Evolutionary conservation across 2,329 filamentous ascomycete genomes (phyloP).

Genomic region (Diplodia seriata): DNA sequence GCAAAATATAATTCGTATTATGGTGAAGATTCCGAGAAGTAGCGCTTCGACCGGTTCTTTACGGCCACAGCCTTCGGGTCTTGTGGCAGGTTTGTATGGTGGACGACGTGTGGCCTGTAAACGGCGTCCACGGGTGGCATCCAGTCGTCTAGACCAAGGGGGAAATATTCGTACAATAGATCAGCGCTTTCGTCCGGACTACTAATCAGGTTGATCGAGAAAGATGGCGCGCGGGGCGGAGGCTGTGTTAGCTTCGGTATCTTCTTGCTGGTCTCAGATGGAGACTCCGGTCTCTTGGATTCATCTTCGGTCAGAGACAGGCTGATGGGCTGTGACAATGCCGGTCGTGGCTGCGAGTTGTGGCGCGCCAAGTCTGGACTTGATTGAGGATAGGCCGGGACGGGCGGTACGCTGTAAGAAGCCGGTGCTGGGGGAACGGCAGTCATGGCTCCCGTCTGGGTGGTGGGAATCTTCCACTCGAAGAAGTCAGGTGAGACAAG

Average conservation of each 20-base stretch:
- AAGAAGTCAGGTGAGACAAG: slow-evolving; percentile 52
- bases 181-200: slow-evolving; percentile 79
- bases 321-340: slow-evolving; percentile 55
- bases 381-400: slow-evolving; percentile 57
- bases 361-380: slow-evolving; percentile 56
- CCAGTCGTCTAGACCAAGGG: slow-evolving; percentile 89
- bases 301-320: slow-evolving; percentile 65
- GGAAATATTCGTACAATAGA: slow-evolving; percentile 92
- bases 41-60: slow-evolving; percentile 56
- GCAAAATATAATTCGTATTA: slow-evolving; percentile 3
- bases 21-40: slow-evolving; percentile 55
- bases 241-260: slow-evolving; percentile 39
- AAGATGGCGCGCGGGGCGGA: slow-evolving; percentile 53
- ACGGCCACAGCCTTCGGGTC: slow-evolving; percentile 55
- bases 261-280: slow-evolving; percentile 44
- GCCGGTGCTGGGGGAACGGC: slow-evolving; percentile 51
- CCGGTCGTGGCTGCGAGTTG: slow-evolving; percentile 25
- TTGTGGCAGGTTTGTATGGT: slow-evolving; percentile 66
- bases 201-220: slow-evolving; percentile 59
- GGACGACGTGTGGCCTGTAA: slow-evolving; percentile 90
- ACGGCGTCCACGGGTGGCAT: slow-evolving; percentile 89
- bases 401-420: slow-evolving; percentile 44
- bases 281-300: slow-evolving; percentile 50
- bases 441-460: slow-evolving; percentile 50
- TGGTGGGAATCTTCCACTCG: slow-evolving; percentile 53